phyloP scores from a whole-genome alignment of 768 basidiomycete species.

The Daedaleopsis nitida region DNA sequence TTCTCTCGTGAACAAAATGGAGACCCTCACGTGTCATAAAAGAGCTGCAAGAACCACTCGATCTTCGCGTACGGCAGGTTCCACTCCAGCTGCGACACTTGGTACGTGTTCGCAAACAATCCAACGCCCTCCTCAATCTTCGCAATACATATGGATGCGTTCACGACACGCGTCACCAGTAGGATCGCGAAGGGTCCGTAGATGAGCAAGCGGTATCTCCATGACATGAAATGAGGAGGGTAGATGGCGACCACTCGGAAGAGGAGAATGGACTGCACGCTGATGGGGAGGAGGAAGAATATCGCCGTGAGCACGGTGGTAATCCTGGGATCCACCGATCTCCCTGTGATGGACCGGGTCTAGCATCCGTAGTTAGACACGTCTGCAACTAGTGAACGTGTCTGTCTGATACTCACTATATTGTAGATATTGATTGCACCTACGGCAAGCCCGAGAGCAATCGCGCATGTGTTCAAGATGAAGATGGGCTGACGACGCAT shows the following conservation, averaged over 20 bases:
- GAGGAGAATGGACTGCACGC: constrained; percentile 40
- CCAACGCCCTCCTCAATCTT: background rate
- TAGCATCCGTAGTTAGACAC: no score
- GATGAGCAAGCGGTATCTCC: constrained; percentile 14
- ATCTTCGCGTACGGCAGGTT: constrained; percentile 5
- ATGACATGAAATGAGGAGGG: constrained; percentile 22
- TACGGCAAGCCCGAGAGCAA: constrained; percentile 7
- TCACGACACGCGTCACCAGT: constrained; percentile 32
- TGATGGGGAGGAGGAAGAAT: constrained; percentile 27
- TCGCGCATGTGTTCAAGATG: constrained; percentile 25
- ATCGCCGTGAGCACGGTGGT: background rate
- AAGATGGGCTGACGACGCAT: constrained; percentile 23
- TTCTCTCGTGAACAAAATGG: background rate
- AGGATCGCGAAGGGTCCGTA: constrained; percentile 30
- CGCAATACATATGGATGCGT: constrained; percentile 14
- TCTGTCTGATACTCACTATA: background rate
- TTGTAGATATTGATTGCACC: background rate
- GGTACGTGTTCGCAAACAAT: background rate
- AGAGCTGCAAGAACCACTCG: constrained; percentile 37
- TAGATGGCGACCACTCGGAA: constrained; percentile 39
- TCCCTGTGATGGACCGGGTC: background rate
- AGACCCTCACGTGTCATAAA: constrained; percentile 36
- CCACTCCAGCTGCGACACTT: background rate
- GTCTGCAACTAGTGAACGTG: no score
- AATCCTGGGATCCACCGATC: background rate